Conservation (phyloP, 2,329 filamentous ascomycete species). For the Pseudogymnoascus sp. region DNA sequence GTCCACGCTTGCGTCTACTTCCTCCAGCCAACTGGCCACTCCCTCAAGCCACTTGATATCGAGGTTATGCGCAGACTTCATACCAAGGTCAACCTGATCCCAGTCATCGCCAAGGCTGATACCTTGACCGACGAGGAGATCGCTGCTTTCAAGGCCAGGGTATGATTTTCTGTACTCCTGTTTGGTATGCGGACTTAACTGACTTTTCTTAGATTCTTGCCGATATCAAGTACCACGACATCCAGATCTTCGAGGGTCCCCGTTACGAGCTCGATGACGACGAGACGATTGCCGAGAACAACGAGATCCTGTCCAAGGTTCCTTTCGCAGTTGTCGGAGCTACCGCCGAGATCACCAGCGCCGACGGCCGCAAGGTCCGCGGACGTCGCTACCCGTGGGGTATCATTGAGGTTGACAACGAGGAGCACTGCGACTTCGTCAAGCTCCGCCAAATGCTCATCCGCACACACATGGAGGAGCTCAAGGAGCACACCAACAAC, state of each 20-base stretch:
- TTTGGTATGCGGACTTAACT: conserved; percentile 11
- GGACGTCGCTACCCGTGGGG: conserved; percentile 97
- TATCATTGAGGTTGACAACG: conserved; percentile 97
- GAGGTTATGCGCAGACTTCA: conserved; percentile 99
- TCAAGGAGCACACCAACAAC: conserved; percentile 99
- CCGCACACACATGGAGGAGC: conserved; percentile 99
- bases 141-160: conserved; percentile 86
- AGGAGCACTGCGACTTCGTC: conserved; percentile 99
- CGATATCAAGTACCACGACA: conserved; percentile 94
- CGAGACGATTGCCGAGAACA: conserved; percentile 99
- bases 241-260: conserved; percentile 98
- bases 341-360: conserved; percentile 84
- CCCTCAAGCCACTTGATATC: conserved; percentile 95
- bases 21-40: conserved; percentile 97
- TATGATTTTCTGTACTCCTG: conserved; percentile 45
- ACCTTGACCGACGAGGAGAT: conserved; percentile 98
- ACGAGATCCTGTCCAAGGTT: conserved; percentile 99
- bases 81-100: conserved; percentile 99
- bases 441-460: conserved; percentile 99
- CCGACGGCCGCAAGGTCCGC: conserved; percentile 91
- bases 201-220: conserved; percentile 68
- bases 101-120: conserved; percentile 97
- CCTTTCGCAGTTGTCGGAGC: conserved; percentile 97
- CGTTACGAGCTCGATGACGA: conserved; percentile 98
- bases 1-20: conserved; percentile 99